A percentile compares a stretch with the other conserved stretches of the same genome.
Evolutionary conservation across 257 asterid genomes (phyloP).

Genomic region (Fraxinus anomala): DNA sequence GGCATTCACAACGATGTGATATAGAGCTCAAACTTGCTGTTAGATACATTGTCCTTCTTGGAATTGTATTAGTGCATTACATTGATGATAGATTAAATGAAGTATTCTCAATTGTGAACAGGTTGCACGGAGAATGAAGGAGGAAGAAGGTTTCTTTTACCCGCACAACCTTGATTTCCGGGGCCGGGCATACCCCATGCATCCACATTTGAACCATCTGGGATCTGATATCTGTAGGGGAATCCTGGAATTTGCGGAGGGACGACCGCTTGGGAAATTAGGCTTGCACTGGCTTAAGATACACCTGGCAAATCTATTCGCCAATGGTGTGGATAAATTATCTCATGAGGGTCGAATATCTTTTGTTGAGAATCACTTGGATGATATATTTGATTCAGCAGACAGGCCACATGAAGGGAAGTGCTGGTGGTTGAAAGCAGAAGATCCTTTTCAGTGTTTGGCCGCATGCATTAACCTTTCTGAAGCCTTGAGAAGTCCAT

Average conservation of each 20-base stretch:
- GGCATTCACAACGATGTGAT: conserved; percentile 94
- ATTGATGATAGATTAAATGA: neutral
- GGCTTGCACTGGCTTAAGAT: conserved; percentile 92
- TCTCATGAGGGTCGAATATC: conserved; percentile 81
- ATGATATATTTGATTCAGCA: conserved; percentile 91
- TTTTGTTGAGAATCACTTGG: conserved; percentile 85
- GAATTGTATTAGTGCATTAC: neutral
- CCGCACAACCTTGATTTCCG: conserved; percentile 97
- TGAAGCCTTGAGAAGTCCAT: conserved; percentile 78
- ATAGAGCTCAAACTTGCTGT: conserved; percentile 92
- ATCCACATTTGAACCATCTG: conserved; percentile 93
- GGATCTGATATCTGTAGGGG: conserved; percentile 98
- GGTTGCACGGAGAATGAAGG: conserved; percentile 92
- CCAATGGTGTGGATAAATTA: conserved; percentile 90
- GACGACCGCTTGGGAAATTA: conserved; percentile 83
- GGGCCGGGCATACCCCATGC: conserved; percentile 99
- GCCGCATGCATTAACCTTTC: conserved; percentile 80
- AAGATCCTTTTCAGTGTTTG: conserved; percentile 96
- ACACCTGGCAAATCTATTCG: conserved; percentile 90
- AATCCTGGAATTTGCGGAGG: conserved; percentile 85
- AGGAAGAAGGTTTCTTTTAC: conserved; percentile 84
- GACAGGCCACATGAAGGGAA: conserved; percentile 93
- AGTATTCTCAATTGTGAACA: conserved; percentile 36
- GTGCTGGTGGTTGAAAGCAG: conserved; percentile 97
- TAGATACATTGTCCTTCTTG: conserved; percentile 37